Evolutionary conservation across 2,329 filamentous ascomycete species (phyloP), one percentile per base, ranked within the genome.

Genomic region (Blastomyces silverae): DNA sequence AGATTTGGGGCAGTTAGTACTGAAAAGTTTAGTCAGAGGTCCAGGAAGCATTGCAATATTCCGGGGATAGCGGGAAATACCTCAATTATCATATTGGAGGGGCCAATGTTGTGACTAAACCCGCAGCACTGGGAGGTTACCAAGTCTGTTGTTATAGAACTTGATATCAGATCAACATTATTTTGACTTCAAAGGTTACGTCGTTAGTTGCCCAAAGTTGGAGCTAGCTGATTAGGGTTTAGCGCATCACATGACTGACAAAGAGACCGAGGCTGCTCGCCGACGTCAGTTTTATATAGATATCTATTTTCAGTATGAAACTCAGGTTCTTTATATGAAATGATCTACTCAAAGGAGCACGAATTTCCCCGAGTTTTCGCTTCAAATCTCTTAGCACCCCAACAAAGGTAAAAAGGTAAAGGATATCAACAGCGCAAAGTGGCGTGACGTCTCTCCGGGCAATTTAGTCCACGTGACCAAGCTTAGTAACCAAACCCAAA

Each of bases 401-500:
- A n/a, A 50, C n/a, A 22, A n/a, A 50, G n/a, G 10, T 11, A 57
- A 20, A n/a, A n/a, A n/a, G n/a, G n/a, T 15, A 28, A 28, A 28
- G 2, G 3, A 5, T 28, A 37, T n/a, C 8, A n/a, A 39, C 5
- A n/a, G 46, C n/a, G 7, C 7, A 48, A 22, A 8, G 46, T 22
- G 46, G n/a, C 46, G 6, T 5, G 46, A 17, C 39, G 17, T 15
- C 15, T 44, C 39, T 6, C 20, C n/a, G 22, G 2, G 46, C 8
- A 15, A 39, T 22, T 2, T 2, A 1, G 3, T 25, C 11, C 46
- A 62, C 52, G 48, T 53, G 34, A 53, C 20, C 2, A 42, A 2
- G 56, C 11, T 62, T 62, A 62, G 61, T 62, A 48, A 62, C n/a
- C 37, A 6, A 42, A 13, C 20, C 31, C 34, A 44, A 3, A 44